A percentile compares a stretch with the other conserved stretches of the same genome.
These are phyloP conservation scores for Kodamaea sp. DNA, from an alignment of 1,139 yeast genomes.

Conservation along the genomic window DNA sequence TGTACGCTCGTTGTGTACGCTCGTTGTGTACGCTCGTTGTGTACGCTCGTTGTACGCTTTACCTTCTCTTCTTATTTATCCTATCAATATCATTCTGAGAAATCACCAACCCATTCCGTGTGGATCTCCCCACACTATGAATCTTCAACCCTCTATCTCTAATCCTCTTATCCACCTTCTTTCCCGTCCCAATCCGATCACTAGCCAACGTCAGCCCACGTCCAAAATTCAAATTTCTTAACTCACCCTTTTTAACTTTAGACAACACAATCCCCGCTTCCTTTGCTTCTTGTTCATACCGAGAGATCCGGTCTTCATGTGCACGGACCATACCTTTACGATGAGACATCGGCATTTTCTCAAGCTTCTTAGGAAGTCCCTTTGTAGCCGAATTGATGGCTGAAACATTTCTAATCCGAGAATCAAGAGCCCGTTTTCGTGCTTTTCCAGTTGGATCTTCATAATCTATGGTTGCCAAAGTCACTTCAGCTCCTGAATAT, in stretches of 20 bases:
- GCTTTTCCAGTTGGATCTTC: slow-evolving; percentile 80
- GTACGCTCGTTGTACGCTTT: slow-evolving; percentile 8
- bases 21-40: too few relatives aligned
- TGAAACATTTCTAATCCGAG: slow-evolving; percentile 58
- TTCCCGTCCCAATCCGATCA: slow-evolving; percentile 58
- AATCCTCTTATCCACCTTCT: slow-evolving; percentile 26
- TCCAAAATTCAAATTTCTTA: slow-evolving; percentile 55
- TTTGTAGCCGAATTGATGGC: slow-evolving; percentile 44
- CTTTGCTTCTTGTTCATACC: slow-evolving; percentile 70
- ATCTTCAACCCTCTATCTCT: slow-evolving; percentile 82
- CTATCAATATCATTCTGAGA: slow-evolving; percentile 65
- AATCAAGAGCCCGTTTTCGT: slow-evolving; percentile 67
- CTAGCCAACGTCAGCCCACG: slow-evolving; percentile 48
- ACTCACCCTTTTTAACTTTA: slow-evolving; percentile 59
- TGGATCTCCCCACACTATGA: slow-evolving; percentile 70
- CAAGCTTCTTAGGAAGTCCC: slow-evolving; percentile 46
- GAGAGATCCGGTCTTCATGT: slow-evolving; percentile 48
- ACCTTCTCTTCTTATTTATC: slow-evolving; percentile 21
- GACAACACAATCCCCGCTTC: slow-evolving; percentile 86
- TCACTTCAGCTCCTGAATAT: slow-evolving; percentile 74
- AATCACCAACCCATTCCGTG: slow-evolving; percentile 78
- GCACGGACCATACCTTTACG: slow-evolving; percentile 77
- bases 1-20: too few relatives aligned
- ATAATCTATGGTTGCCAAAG: slow-evolving; percentile 60
- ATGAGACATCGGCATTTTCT: slow-evolving; percentile 84